Evolutionary conservation across 495 filamentous ascomycete species (phyloP), one percentile per base, ranked within the genome.

Genomic region (Podospora conica): DNA sequence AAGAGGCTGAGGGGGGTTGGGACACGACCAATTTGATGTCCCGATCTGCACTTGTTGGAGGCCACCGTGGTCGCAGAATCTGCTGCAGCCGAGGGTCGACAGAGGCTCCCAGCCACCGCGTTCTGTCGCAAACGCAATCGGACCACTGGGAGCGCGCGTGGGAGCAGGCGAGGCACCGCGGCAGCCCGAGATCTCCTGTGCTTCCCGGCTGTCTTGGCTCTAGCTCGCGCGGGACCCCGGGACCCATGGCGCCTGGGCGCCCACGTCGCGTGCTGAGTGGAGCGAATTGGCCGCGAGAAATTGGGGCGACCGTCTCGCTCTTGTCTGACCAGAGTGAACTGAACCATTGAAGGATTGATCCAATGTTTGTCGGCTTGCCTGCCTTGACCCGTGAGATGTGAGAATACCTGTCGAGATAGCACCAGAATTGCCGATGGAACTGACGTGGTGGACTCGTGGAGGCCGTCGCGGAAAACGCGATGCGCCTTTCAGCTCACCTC

Each of bases 401-500:
- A n/a, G n/a, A n/a, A n/a, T n/a, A n/a, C n/a, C n/a, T n/a, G n/a
- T n/a, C n/a, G n/a, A n/a, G n/a, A n/a, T n/a, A n/a, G n/a, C n/a
- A n/a, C 3, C 3, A 27, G 25, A 27, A 27, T 27, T 27, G 25
- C 25, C 2, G 25, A 27, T 27, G 25, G n/a, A 53, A 20, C 8
- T 53, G 29, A 29, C n/a, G 59, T 48, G 25, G 53, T 8, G 25
- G n/a, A n/a, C n/a, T n/a, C n/a, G 48, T 29, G 61, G 61, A 56
- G 25, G 59, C 25, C 62, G 31, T 64, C 66, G 63, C 59, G 58
- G 22, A 28, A 66, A 63, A 64, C 63, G 60, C 64, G 66, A 65
- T 31, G 60, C 23, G 53, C 57, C 25, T 73, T 74, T 75, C 74
- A 75, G 74, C 74, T 75, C 61, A 24, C 65, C 33, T 72, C 66